Conservation (phyloP, 2,329 filamentous ascomycete genomes). For the Colletotrichum salicis region DNA sequence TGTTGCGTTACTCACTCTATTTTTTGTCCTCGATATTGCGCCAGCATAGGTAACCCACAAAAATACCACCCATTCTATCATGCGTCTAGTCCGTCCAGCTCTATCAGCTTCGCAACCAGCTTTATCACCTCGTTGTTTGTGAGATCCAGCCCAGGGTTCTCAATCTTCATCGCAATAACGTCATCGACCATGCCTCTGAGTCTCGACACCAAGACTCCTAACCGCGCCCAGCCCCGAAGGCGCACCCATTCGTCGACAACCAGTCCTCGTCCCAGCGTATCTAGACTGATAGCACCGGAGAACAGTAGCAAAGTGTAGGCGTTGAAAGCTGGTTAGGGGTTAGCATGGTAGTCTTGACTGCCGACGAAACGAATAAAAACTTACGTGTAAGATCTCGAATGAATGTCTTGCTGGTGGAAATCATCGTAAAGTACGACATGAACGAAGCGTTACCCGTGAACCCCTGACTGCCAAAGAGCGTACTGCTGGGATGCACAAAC, state of each 20-base stretch:
- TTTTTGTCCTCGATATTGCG: neutral
- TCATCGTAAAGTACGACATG: constrained; percentile 90
- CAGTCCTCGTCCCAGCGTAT: constrained; percentile 86
- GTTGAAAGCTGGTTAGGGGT: constrained; percentile 74
- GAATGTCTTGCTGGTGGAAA: constrained; percentile 92
- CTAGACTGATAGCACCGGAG: constrained; percentile 83
- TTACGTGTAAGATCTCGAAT: constrained; percentile 88
- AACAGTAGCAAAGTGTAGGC: constrained; percentile 90
- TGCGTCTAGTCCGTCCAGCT: constrained; percentile 87
- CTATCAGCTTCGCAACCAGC: constrained; percentile 82
- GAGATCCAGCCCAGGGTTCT: constrained; percentile 73
- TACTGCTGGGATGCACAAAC: constrained; percentile 91
- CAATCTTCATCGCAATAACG: constrained; percentile 82
- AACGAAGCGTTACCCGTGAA: constrained; percentile 82
- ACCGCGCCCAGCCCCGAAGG: constrained; percentile 90
- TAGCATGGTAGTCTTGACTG: neutral
- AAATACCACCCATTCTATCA: constrained; percentile 40
- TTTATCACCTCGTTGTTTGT: constrained; percentile 75
- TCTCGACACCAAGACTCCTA: constrained; percentile 87
- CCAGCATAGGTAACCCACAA: neutral
- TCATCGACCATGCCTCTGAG: constrained; percentile 88
- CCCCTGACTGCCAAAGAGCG: constrained; percentile 82
- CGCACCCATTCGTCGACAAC: constrained; percentile 91
- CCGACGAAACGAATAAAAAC: constrained; percentile 45
- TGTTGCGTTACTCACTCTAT: neutral